A percentile compares a stretch with the other conserved stretches of the same genome.
Evolutionary conservation across 2,329 filamentous ascomycete species (phyloP).

Genomic region (Tolypocladium pustulatum): DNA sequence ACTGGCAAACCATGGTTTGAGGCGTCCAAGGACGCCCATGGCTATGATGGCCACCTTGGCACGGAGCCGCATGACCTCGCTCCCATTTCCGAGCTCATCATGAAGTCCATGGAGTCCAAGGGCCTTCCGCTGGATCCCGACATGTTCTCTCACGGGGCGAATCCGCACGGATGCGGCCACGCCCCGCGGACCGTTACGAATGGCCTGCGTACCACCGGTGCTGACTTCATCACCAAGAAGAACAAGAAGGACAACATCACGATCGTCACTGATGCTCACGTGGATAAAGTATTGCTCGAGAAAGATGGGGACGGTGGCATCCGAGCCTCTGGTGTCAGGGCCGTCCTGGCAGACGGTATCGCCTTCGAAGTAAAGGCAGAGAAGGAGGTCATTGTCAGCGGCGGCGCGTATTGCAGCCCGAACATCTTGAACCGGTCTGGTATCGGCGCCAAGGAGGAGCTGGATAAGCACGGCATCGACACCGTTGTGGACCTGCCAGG

Average conservation of each 20-base stretch:
- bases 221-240: conserved; percentile 37
- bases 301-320: conserved; percentile 18
- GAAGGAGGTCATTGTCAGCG: conserved; percentile 29
- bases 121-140: conserved; percentile 45
- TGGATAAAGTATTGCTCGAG: conserved; percentile 41
- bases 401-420: conserved; percentile 40
- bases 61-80: conserved; percentile 48
- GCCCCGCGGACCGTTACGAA: conserved; percentile 39
- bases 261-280: conserved; percentile 35
- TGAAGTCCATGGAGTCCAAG: conserved; percentile 42
- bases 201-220: conserved; percentile 40
- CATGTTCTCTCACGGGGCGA: conserved; percentile 44
- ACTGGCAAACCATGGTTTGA: conserved; percentile 47
- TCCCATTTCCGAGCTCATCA: conserved; percentile 44
- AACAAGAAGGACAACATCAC: conserved; percentile 31
- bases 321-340: conserved; percentile 32
- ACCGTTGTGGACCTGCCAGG: conserved; percentile 32
- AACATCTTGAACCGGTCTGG: conserved; percentile 42
- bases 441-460: conserved; percentile 34
- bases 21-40: conserved; percentile 34
- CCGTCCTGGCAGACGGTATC: conserved; percentile 19
- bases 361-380: conserved; percentile 12
- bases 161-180: conserved; percentile 45
- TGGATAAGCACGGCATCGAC: conserved; percentile 28
- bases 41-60: conserved; percentile 39